Evolutionary conservation across 2,329 filamentous ascomycete genomes (phyloP).

Genomic region (Daldinia eschscholtzii): DNA sequence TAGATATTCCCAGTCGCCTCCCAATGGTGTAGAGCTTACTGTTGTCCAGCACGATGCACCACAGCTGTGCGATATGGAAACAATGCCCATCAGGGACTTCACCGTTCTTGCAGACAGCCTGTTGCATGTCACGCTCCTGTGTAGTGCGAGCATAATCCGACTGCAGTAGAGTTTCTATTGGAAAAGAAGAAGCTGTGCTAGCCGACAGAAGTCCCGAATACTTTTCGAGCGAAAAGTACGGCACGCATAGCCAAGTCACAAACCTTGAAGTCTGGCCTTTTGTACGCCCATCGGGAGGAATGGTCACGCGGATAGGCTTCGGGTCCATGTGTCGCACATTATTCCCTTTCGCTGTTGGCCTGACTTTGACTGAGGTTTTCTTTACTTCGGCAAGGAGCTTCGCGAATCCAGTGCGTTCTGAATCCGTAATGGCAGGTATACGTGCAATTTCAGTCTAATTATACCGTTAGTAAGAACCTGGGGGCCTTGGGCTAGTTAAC

Average conservation of each 20-base stretch:
- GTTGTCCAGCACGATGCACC: slow-evolving; percentile 48
- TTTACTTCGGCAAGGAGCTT: slow-evolving; percentile 57
- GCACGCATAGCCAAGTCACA: slow-evolving; percentile 60
- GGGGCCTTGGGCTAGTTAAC: not conserved
- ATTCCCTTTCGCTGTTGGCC: slow-evolving; percentile 55
- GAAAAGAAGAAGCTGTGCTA: slow-evolving; percentile 36
- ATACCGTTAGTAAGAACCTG: slow-evolving; percentile 22
- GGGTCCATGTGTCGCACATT: slow-evolving; percentile 60
- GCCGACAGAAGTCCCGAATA: slow-evolving; percentile 44
- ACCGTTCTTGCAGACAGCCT: slow-evolving; percentile 40
- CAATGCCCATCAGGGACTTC: slow-evolving; percentile 32
- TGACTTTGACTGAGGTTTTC: slow-evolving; percentile 54
- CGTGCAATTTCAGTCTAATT: slow-evolving; percentile 54
- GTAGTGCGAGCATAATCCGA: slow-evolving; percentile 41
- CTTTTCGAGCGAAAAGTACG: slow-evolving; percentile 61
- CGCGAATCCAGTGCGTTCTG: slow-evolving; percentile 53
- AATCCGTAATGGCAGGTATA: slow-evolving; percentile 52
- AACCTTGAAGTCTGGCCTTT: slow-evolving; percentile 40
- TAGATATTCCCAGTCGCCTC: not conserved
- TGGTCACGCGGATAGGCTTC: slow-evolving; percentile 54
- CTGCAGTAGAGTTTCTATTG: slow-evolving; percentile 44
- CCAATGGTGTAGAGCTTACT: slow-evolving; percentile 35
- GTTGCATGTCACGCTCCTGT: slow-evolving; percentile 42
- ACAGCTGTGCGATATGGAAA: slow-evolving; percentile 47
- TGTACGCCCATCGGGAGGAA: slow-evolving; percentile 45